Conservation (phyloP, 2,329 filamentous ascomycete genomes). For the Clarireedia hainanense region DNA sequence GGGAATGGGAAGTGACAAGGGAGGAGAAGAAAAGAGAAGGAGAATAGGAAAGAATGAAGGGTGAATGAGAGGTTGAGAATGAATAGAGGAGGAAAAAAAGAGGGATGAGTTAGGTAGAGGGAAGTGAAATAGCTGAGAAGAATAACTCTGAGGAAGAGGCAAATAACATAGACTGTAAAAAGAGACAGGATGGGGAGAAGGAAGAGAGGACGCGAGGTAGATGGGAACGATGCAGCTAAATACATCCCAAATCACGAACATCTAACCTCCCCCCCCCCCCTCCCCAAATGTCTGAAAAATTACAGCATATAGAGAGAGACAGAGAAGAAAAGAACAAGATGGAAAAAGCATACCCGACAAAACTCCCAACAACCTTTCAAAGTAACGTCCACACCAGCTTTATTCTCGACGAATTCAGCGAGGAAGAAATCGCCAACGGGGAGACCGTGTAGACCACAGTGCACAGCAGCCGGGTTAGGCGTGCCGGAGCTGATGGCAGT, state of each 20-base stretch:
- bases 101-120: neutral
- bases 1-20: neutral
- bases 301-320: too few relatives aligned
- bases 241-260: too few relatives aligned
- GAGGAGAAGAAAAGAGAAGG: neutral
- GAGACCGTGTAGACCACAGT: slow-evolving; percentile 35
- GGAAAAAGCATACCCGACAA: slow-evolving; percentile 24
- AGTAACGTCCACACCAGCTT: slow-evolving; percentile 29
- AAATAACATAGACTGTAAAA: neutral
- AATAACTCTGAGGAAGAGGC: neutral
- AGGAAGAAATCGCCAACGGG: slow-evolving; percentile 33
- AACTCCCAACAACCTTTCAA: slow-evolving; percentile 37
- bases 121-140: neutral
- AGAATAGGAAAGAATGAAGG: neutral
- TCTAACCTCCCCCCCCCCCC: too few relatives aligned
- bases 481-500: slow-evolving; percentile 26
- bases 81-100: neutral
- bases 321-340: neutral
- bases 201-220: neutral
- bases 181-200: neutral
- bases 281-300: too few relatives aligned
- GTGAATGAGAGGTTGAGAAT: neutral
- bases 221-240: too few relatives aligned
- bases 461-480: slow-evolving; percentile 25
- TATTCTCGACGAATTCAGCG: slow-evolving; percentile 33